A percentile compares a stretch with the other conserved stretches of the same genome.
Conservation (phyloP, 179 eudicot genomes). For the Beta macrorhiza region DNA sequence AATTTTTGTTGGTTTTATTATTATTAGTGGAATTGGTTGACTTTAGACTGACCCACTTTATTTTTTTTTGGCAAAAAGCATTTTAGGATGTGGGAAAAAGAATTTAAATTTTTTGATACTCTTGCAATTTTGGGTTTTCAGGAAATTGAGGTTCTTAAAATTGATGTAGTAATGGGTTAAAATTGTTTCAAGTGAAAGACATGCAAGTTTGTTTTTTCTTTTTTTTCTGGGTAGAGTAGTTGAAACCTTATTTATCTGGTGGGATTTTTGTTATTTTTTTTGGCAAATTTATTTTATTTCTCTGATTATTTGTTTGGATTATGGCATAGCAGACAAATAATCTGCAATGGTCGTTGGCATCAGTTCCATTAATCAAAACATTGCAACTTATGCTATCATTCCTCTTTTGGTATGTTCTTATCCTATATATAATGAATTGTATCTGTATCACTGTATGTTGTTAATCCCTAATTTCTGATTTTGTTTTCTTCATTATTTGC, state of each 20-base stretch:
- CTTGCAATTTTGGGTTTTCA: no score
- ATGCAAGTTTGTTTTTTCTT: slow-evolving; percentile 23
- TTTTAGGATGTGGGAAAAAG: no score
- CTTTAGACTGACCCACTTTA: no score
- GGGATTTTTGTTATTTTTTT: background rate
- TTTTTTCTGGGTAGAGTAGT: slow-evolving; percentile 28
- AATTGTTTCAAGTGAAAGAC: slow-evolving; percentile 15
- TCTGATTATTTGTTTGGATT: slow-evolving; percentile 20
- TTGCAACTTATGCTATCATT: slow-evolving; percentile 74
- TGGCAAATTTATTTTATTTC: background rate
- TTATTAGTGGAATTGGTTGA: no score
- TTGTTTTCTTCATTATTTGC: no score
- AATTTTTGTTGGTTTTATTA: no score
- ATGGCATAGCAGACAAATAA: slow-evolving; percentile 64
- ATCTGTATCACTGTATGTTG: no score
- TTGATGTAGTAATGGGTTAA: slow-evolving; percentile 15
- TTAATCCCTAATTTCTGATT: background rate
- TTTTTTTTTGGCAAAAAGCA: no score
- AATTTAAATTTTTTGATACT: no score
- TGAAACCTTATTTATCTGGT: slow-evolving; percentile 19
- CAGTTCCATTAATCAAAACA: slow-evolving; percentile 80
- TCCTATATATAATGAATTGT: background rate
- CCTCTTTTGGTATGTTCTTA: slow-evolving; percentile 75
- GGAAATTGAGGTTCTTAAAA: no score
- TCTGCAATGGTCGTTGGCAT: slow-evolving; percentile 84